phyloP scores from a whole-genome alignment of 2,329 filamentous ascomycete genomes.

The Plectosphaerella cucumerina region DNA sequence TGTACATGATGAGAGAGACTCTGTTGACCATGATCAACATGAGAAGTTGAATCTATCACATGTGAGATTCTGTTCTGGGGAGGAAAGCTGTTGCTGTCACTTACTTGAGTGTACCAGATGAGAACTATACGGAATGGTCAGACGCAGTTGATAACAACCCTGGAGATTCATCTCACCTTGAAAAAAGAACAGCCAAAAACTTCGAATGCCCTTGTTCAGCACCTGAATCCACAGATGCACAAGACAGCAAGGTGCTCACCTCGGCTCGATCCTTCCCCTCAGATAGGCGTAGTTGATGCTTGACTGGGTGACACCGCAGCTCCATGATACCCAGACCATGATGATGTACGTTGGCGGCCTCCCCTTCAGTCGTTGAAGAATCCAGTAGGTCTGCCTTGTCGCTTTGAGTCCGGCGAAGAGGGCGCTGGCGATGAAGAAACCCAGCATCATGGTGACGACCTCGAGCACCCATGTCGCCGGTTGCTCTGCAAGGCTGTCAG shows the following conservation, averaged over 20 bases:
- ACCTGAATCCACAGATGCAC: background rate
- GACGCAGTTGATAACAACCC: background rate
- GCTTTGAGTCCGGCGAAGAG: background rate
- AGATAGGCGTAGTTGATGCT: background rate
- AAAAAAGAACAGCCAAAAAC: background rate
- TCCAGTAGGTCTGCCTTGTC: background rate
- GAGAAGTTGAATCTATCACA: conserved; percentile 35
- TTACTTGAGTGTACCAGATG: conserved; percentile 19
- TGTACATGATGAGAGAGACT: conserved; percentile 38
- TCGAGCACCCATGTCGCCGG: background rate
- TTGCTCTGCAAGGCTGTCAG: background rate
- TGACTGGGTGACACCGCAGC: background rate
- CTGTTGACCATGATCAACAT: conserved; percentile 51
- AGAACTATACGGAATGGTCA: conserved; percentile 4
- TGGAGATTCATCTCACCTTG: background rate
- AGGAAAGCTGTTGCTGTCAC: background rate
- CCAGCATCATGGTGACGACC: background rate
- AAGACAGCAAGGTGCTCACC: background rate
- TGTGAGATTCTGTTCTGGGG: too few relatives aligned
- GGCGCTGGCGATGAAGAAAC: background rate
- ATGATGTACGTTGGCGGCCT: background rate
- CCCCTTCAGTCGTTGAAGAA: background rate
- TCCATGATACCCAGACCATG: background rate
- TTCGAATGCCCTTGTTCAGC: background rate
- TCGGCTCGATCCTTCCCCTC: background rate